Evolutionary conservation across 331 rosid species (phyloP), one percentile per base, ranked within the genome.

Genomic region (Acacia concinna): DNA sequence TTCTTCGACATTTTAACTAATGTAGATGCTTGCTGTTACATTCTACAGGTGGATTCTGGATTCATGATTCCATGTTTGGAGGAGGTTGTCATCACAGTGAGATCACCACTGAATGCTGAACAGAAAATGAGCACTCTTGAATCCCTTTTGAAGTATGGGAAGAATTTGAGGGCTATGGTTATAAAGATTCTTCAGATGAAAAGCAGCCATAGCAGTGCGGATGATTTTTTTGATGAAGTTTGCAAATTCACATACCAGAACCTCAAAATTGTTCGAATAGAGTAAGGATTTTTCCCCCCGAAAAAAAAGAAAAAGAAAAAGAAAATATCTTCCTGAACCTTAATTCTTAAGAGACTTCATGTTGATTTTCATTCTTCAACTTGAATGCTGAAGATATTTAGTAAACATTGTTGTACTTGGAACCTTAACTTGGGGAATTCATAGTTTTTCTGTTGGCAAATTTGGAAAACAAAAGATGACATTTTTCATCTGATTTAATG

Each of bases 111-210:
- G 72, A 95, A 95, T 69, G 98, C 99, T 65, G 98, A 93, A 68
- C 99, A 91, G 77, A 95, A 95, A 84, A 95, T 95, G 88, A 88
- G 78, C 84, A 91, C 97, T 47, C 94, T 95, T 0, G 98, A 95
- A 62, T 95, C 98, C 46, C 80, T 95, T 76, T 68, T 93, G 59
- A 93, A 84, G 89, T 90, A 89, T 49, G 98, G 92, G 72, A 90
- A 81, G 82, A 89, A 84, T 79, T 44, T 93, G 21, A 91, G 85
- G 87, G 65, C 85, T 40, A 84, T 93, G 97, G 91, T 82, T 59
- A 89, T 95, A 76, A 93, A 93, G 91, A 91, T 95, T 83, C 91
- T 91, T 80, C 96, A 93, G 87, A 95, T 95, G 98, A 93, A 93
- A 87, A 90, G 98, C 83, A 85, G 85, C 66, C 96, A 95, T 69